Conservation (phyloP, 2,329 filamentous ascomycete genomes). For the Fusarium sp. region DNA sequence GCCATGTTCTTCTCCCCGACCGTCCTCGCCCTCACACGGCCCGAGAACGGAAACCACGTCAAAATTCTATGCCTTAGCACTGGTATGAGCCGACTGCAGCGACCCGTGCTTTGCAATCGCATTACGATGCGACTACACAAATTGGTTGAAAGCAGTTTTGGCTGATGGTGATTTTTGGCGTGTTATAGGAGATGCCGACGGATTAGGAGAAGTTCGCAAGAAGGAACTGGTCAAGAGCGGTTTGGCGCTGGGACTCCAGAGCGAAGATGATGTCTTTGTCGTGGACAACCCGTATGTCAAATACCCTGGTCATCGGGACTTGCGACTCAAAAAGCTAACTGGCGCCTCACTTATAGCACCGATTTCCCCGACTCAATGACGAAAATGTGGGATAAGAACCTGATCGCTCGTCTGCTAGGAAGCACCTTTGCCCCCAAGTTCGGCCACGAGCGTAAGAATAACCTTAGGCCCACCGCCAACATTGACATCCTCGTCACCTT, state of each 20-base stretch:
- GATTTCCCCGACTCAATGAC: conserved; percentile 94
- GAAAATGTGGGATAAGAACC: conserved; percentile 77
- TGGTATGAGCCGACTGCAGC: conserved; percentile 61
- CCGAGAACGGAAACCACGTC: conserved; percentile 86
- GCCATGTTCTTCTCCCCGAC: conserved; percentile 99
- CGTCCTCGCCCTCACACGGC: conserved; percentile 84
- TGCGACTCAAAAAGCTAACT: conserved; percentile 5
- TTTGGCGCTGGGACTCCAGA: conserved; percentile 78
- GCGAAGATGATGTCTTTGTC: conserved; percentile 85
- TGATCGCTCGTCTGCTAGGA: conserved; percentile 78
- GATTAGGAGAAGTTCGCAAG: conserved; percentile 84
- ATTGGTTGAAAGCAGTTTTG: conserved; percentile 28
- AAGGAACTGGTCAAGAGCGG: conserved; percentile 87
- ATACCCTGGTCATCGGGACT: background rate
- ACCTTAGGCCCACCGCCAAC: conserved; percentile 59
- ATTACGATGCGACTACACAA: conserved; percentile 25
- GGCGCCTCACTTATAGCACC: conserved; percentile 45
- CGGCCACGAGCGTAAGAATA: conserved; percentile 52
- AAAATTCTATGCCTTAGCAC: conserved; percentile 94
- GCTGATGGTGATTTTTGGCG: conserved; percentile 39
- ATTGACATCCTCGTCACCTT: conserved; percentile 94
- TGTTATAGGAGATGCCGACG: conserved; percentile 80
- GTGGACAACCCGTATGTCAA: conserved; percentile 77
- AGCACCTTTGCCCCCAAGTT: conserved; percentile 80
- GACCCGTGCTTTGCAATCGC: conserved; percentile 23